Percentiles rank a stretch among this genome's conserved stretches.
These are phyloP conservation scores for Alternaria sp. DNA, from an alignment of 2,329 filamentous ascomycete genomes.

Conservation along the genomic window DNA sequence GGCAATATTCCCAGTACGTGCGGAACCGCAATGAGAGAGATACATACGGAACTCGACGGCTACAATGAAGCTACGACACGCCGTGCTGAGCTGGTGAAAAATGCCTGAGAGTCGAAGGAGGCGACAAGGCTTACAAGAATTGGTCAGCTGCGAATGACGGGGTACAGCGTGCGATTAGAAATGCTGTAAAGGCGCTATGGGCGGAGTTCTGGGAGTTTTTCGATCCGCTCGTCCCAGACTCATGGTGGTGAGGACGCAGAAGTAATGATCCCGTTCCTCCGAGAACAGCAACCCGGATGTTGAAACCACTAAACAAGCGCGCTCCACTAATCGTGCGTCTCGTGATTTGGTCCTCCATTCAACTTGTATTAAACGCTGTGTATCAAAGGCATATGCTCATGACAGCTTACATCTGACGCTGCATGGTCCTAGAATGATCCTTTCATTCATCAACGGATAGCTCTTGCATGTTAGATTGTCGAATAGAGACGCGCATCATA, in stretches of 20 bases:
- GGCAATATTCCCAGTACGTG: background rate
- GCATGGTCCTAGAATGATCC: background rate
- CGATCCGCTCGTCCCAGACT: background rate
- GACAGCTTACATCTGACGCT: background rate
- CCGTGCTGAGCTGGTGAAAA: background rate
- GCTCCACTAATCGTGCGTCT: background rate
- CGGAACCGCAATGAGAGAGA: background rate
- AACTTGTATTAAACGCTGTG: background rate
- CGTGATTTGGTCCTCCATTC: background rate
- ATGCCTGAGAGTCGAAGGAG: background rate
- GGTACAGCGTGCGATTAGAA: background rate
- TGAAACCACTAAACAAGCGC: background rate
- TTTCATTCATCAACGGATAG: background rate
- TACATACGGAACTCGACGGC: background rate
- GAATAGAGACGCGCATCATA: background rate
- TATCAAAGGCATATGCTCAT: background rate
- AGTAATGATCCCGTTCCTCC: background rate
- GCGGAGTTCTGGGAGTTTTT: background rate
- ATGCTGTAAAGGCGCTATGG: background rate
- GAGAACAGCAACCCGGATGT: background rate
- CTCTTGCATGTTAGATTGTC: background rate
- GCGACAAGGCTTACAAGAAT: background rate
- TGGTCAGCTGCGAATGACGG: background rate
- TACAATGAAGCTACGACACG: background rate
- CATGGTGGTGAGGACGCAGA: background rate